Base-by-base conservation (phyloP, 176 grass and related monocot species). In the Carex cristatella region DNA sequence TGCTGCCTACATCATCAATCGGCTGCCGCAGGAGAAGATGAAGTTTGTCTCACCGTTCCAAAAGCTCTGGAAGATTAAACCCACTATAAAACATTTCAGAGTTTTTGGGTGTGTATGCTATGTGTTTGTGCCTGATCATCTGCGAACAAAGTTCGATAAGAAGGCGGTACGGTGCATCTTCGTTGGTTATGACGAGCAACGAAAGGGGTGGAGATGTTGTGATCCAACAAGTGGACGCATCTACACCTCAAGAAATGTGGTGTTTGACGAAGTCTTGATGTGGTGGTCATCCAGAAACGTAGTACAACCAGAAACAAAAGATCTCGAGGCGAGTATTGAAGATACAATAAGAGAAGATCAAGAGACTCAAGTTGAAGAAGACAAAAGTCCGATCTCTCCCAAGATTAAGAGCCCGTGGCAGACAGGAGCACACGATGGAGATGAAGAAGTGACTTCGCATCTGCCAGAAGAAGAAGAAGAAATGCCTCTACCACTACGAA, bases 161-260 rank as follows among this genome's bases (percentile, higher is more conserved):
- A 44, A 44, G 40, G 40, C 4, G 0, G 40, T 44, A 44, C 40
- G 40, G 6, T 44, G 5, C 40, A 44, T 44, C 4, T 44, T 44
- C 4, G 40, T 44, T 6, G 40, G 40, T 0, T 55, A 55, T 55
- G 53, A 55, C 0, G 12, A 55, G 0, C 9, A 55, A 2, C 8
- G 53, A 69, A 84, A 84, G 65, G 19, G 64, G 4, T 84, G 63
- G 64, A 84, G 38, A 35, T 71, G 64, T 70, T 72, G 61, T 71
- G 81, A 84, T 28, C 63, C 37, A 69, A 32, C 37, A 56, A 84
- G 0, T 1, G 57, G 23, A 4, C 42, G 62, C 19, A 30, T 63
- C 13, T 33, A 84, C n/a, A 57, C 18, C 3, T 84, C 81, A 15
- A 14, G 38, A 57, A 56, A 69, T 70, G 81, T 48, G 3, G n/a